Evolutionary conservation across 805 yeast genomes (phyloP).

Genomic region (Yarrowia sp.): DNA sequence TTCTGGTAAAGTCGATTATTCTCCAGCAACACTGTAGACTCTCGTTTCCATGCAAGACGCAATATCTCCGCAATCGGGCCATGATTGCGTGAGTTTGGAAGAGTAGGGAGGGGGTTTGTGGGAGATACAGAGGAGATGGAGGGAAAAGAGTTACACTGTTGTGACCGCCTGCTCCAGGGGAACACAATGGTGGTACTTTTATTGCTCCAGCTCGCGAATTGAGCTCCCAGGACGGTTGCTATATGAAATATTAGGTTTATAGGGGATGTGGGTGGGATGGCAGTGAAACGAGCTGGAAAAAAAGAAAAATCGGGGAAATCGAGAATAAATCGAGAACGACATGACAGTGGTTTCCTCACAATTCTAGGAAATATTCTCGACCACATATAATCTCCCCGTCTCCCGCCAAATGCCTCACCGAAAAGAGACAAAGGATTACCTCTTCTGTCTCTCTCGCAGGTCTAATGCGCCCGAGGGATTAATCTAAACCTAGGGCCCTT

Average conservation of each 20-base stretch:
- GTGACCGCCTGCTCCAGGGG: too few species aligned
- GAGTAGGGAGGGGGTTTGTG: background rate
- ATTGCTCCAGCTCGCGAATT: background rate
- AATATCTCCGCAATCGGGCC: slow-evolving; percentile 30
- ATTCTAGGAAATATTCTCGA: background rate
- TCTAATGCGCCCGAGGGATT: slow-evolving; percentile 10
- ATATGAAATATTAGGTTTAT: background rate
- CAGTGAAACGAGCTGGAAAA: background rate
- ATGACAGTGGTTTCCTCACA: background rate
- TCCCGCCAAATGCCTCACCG: slow-evolving; percentile 9
- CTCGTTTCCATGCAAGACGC: slow-evolving; percentile 27
- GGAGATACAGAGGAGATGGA: background rate
- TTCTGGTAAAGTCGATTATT: background rate
- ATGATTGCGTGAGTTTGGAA: slow-evolving; percentile 22
- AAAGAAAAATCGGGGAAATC: background rate
- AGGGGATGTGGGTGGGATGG: too few species aligned
- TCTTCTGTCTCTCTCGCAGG: slow-evolving; percentile 1
- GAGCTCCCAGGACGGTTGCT: background rate
- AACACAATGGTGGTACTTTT: background rate
- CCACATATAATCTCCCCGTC: too few species aligned
- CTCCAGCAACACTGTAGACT: slow-evolving; percentile 2
- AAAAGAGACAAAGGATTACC: background rate
- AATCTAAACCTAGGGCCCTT: background rate
- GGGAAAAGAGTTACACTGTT: too few species aligned
- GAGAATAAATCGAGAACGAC: too few species aligned